Evolutionary conservation across 345 rosid genomes (phyloP).

Genomic region (Hibiscus mutabilis): DNA sequence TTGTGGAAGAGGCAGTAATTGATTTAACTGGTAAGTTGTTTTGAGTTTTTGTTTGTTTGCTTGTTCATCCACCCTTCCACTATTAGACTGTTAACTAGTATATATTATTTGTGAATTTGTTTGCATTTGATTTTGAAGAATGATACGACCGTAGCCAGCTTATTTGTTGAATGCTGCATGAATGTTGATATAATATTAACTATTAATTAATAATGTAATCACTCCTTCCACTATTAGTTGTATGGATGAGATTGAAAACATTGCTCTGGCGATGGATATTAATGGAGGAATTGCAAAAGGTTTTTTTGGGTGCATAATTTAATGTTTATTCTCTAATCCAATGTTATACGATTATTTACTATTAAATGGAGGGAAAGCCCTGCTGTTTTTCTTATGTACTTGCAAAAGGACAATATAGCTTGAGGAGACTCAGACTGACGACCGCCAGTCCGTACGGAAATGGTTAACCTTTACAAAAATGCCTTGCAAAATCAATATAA

Average conservation of each 20-base stretch:
- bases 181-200: not conserved
- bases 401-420: not conserved
- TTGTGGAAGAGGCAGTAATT: slow-evolving; percentile 69
- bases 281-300: too few species aligned
- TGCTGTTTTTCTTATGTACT: not conserved
- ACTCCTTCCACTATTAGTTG: too few species aligned
- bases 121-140: slow-evolving; percentile 22
- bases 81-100: not conserved
- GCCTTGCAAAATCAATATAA: too few species aligned
- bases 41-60: slow-evolving; percentile 6
- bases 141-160: not conserved
- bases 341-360: not conserved
- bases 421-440: not conserved
- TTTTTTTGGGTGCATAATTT: too few species aligned
- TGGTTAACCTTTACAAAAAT: too few species aligned
- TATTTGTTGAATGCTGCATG: slow-evolving; percentile 22
- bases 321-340: too few species aligned
- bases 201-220: too few species aligned
- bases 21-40: slow-evolving; percentile 33
- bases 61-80: not conserved
- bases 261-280: too few species aligned
- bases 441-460: too few species aligned
- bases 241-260: too few species aligned
- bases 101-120: slow-evolving; percentile 14
- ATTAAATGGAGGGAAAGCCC: not conserved